Evolutionary conservation across 495 filamentous ascomycete genomes (phyloP), one percentile per base, ranked within the genome.

Genomic region (Annulohypoxylon maeteangense): DNA sequence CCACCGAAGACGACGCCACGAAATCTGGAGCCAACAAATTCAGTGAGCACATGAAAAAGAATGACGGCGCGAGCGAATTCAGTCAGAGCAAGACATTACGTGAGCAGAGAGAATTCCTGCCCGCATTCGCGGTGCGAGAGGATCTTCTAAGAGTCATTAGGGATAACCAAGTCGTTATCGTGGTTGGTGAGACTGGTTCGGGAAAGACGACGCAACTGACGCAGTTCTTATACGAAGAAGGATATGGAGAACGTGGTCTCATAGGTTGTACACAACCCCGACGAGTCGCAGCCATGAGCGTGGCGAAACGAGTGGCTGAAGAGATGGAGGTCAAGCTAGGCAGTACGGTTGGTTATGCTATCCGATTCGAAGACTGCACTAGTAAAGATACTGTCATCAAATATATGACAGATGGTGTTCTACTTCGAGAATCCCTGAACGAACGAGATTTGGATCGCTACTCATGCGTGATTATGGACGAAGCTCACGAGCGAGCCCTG

Each of bases 391-490:
- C 96, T 1, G 84, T 89, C 65, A 98, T 99, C 79, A 99, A 99
- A 80, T 99, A 99, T 76, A 98, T 99, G 96, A 99, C 96, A 1
- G 96, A 99, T 75, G 96, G 96, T 80, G 94, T 99, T 6, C 84
- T 99, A 23, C 86, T 99, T 14, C 90, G 96, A 75, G 96, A 99
- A 74, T 97, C 92, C 12, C 87, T 99, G 7, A 91, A 92, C 54
- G 94, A 98, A 74, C 86, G 88, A 14, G 97, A 99, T 75, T 87
- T 99, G 22, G 96, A 98, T 78, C 92, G 92, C 74, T 99, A 99
- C 79, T 97, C 95, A 11, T 97, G 93, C 77, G 94, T 99, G 55
- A 99, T 99, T 78, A 98, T 99, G 95, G 96, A 99, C 79, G 96
- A 99, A 82, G 96, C 96, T 3, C 96, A 99, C 84, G 96, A 99